These are phyloP conservation scores for Luffa aegyptiaca DNA, from an alignment of 306 rosid genomes.

Conservation along the genomic window DNA sequence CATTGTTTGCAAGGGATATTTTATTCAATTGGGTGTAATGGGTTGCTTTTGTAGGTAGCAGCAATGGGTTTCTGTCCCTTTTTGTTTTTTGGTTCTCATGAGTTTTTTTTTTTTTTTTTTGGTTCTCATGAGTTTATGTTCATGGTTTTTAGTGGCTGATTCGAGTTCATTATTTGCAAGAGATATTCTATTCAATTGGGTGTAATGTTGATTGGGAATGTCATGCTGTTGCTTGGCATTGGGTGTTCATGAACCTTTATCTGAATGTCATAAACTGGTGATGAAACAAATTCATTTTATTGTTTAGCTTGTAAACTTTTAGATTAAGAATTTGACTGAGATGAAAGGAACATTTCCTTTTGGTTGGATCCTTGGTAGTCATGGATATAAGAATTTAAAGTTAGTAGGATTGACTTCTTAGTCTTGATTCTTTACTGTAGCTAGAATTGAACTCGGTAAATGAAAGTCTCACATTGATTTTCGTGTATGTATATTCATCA, in stretches of 20 bases:
- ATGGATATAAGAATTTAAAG: neutral
- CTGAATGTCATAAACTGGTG: neutral
- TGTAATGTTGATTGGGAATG: neutral
- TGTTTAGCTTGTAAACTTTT: neutral
- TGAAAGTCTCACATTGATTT: neutral
- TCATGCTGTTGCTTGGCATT: neutral
- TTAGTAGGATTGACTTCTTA: neutral
- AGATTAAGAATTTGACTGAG: neutral
- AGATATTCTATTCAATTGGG: neutral
- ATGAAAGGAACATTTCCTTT: neutral
- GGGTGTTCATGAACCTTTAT: neutral
- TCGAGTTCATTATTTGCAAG: neutral
- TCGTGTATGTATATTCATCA: neutral
- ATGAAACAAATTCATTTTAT: neutral
- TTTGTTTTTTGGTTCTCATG: neutral
- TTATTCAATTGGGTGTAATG: neutral
- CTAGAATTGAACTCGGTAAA: neutral
- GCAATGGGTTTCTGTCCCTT: neutral
- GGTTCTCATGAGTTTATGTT: neutral
- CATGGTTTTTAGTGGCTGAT: neutral
- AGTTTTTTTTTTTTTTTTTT: neutral
- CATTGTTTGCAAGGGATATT: neutral
- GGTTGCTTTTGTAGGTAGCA: neutral
- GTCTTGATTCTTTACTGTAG: neutral
- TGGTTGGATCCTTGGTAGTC: neutral